phyloP scores from a whole-genome alignment of 306 rosid species.

The Urtica urens region DNA sequence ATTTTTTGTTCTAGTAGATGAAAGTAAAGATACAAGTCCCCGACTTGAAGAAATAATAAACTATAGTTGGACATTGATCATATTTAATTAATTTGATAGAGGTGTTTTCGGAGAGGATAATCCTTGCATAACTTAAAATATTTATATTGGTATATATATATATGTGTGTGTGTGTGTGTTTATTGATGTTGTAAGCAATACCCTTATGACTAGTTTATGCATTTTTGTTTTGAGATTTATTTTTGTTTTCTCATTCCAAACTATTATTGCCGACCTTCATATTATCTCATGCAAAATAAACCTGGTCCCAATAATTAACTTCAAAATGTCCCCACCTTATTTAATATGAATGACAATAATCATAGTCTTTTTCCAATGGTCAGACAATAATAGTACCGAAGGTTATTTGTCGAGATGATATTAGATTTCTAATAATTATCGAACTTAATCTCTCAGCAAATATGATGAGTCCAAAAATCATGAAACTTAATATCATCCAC shows the following conservation, averaged over 20 bases:
- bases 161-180: too few species aligned
- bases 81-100: conserved; percentile 7
- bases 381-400: too few species aligned
- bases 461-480: too few species aligned
- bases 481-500: too few species aligned
- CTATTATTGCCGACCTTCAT: not conserved
- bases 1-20: conserved; percentile 4
- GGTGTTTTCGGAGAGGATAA: not conserved
- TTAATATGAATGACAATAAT: not conserved
- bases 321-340: not conserved
- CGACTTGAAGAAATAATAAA: conserved; percentile 2
- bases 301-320: conserved; percentile 2
- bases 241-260: not conserved
- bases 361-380: too few species aligned
- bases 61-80: not conserved
- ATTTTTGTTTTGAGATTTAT: not conserved
- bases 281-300: not conserved
- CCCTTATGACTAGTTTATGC: not conserved
- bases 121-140: too few species aligned
- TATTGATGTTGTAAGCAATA: not conserved
- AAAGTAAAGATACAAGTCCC: conserved; percentile 11
- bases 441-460: too few species aligned
- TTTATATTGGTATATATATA: too few species aligned
- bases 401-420: too few species aligned
- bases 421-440: too few species aligned